phyloP scores from a whole-genome alignment of 2,329 filamentous ascomycete species.

The Dactylellina drechsleri region DNA sequence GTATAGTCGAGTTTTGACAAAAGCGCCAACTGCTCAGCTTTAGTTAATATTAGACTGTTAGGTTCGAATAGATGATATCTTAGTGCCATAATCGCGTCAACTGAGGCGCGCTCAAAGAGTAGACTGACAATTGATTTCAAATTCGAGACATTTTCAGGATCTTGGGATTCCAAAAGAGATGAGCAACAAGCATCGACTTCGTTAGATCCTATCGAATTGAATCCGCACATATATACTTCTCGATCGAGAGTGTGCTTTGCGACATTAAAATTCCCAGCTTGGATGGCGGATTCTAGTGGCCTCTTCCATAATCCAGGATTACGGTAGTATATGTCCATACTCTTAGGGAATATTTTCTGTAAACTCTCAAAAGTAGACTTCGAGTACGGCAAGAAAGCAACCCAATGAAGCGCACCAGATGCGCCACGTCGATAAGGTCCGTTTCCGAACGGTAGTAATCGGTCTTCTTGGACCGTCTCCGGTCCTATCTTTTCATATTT shows the following conservation, averaged over 20 bases:
- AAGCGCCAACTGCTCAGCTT: background rate
- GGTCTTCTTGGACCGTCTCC: background rate
- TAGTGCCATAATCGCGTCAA: background rate
- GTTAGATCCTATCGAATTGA: background rate
- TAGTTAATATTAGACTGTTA: background rate
- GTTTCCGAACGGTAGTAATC: background rate
- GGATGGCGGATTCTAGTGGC: background rate
- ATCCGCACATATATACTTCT: background rate
- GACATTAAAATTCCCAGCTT: background rate
- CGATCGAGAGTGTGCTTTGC: conserved; percentile 1
- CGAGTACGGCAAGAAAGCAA: conserved; percentile 2
- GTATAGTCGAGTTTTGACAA: background rate
- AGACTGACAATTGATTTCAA: background rate
- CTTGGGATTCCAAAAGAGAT: background rate
- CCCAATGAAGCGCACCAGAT: background rate
- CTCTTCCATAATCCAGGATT: background rate
- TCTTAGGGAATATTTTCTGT: background rate
- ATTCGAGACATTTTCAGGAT: background rate
- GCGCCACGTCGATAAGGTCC: background rate
- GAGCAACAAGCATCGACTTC: conserved; percentile 15
- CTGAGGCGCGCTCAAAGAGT: conserved; percentile 2
- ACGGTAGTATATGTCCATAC: background rate
- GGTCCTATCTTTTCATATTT: background rate
- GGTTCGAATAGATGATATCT: background rate
- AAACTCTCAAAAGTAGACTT: conserved; percentile 7